A percentile compares a stretch with the other conserved stretches of the same genome.
Conservation (phyloP, 2,329 filamentous ascomycete genomes). For the Fusarium chuoi region DNA sequence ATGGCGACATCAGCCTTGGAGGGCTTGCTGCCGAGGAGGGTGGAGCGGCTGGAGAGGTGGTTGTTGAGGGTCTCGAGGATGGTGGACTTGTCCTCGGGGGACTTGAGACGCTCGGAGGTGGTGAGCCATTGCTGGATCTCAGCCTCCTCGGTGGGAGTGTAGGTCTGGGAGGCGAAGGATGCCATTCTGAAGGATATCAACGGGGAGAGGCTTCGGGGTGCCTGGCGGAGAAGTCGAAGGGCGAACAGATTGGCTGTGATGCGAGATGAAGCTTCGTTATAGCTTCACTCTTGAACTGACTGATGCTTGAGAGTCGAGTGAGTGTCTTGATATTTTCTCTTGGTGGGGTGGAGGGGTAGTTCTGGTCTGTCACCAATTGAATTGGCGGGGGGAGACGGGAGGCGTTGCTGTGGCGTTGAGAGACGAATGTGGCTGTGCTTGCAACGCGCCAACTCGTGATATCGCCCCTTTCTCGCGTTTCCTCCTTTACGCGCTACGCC, state of each 20-base stretch:
- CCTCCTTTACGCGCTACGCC: conserved; percentile 33
- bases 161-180: conserved; percentile 73
- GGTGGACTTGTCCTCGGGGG: conserved; percentile 68
- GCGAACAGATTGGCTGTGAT: conserved; percentile 53
- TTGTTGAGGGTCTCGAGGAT: conserved; percentile 84
- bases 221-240: conserved; percentile 52
- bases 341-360: conserved; percentile 43
- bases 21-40: conserved; percentile 88
- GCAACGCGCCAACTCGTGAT: conserved; percentile 47
- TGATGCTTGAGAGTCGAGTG: conserved; percentile 9
- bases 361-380: neutral
- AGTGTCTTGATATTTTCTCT: conserved; percentile 29
- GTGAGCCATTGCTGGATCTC: conserved; percentile 92
- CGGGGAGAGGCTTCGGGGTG: conserved; percentile 50
- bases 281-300: conserved; percentile 38
- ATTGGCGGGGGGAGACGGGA: conserved; percentile 1
- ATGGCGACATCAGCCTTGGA: conserved; percentile 87
- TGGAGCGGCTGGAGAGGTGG: conserved; percentile 88
- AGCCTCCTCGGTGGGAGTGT: conserved; percentile 81
- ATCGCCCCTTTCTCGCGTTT: conserved; percentile 50
- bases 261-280: conserved; percentile 39
- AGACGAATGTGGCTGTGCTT: conserved; percentile 4
- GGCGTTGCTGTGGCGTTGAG: conserved; percentile 11
- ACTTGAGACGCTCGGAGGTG: conserved; percentile 74
- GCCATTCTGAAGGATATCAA: conserved; percentile 64